These are phyloP conservation scores for Tricholoma flavovirens DNA, from an alignment of 768 basidiomycete genomes.

Conservation along the genomic window DNA sequence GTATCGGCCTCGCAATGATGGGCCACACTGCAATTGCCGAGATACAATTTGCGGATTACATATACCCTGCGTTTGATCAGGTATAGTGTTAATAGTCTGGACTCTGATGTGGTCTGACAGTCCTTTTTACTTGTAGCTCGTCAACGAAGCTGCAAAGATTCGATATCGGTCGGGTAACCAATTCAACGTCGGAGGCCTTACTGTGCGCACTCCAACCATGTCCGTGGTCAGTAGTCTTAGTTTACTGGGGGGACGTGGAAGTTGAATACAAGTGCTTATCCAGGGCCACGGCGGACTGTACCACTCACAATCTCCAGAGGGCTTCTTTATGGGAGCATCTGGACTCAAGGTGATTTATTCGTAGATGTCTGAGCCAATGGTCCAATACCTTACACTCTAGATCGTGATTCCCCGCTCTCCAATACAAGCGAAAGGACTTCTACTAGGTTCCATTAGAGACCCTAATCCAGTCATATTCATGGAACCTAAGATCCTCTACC, in stretches of 20 bases:
- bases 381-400: conserved; percentile 21
- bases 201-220: conserved; percentile 84
- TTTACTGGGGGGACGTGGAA: not conserved
- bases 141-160: conserved; percentile 93
- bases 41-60: conserved; percentile 88
- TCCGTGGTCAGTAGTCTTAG: conserved; percentile 55
- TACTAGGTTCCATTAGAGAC: conserved; percentile 83
- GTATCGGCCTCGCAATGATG: conserved; percentile 87
- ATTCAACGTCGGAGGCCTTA: conserved; percentile 78
- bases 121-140: conserved; percentile 46
- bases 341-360: conserved; percentile 66
- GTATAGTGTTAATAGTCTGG: conserved; percentile 27
- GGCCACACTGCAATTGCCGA: conserved; percentile 94
- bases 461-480: conserved; percentile 94
- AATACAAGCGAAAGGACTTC: conserved; percentile 90
- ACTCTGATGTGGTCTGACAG: not conserved
- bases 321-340: conserved; percentile 86
- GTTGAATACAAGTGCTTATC: not conserved
- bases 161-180: conserved; percentile 85
- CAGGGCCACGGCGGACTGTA: conserved; percentile 84
- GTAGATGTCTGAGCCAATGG: not conserved
- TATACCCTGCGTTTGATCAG: conserved; percentile 94
- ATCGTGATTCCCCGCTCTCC: conserved; percentile 93
- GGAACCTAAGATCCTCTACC: conserved; percentile 92
- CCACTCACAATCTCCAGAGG: conserved; percentile 94